These are phyloP conservation scores for Cucurbitaria berberidis DNA, from an alignment of 2,329 filamentous ascomycete genomes.

Conservation along the genomic window DNA sequence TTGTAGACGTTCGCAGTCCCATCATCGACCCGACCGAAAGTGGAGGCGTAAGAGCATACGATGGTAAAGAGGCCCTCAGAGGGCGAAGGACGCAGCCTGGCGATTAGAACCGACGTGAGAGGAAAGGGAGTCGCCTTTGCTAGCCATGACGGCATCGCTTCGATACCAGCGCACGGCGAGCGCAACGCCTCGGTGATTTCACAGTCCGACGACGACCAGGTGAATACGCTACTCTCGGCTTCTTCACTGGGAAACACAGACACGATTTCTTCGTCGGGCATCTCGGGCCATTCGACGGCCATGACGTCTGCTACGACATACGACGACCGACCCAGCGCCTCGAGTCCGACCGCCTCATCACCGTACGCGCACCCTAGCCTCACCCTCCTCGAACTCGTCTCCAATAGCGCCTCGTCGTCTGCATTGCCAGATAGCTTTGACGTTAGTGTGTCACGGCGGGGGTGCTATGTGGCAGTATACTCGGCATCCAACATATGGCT, in stretches of 20 bases:
- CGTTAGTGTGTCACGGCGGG: constrained; percentile 46
- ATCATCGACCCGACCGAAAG: not conserved
- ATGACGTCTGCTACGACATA: constrained; percentile 43
- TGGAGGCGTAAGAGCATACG: constrained; percentile 7
- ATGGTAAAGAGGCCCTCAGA: constrained; percentile 32
- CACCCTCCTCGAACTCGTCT: constrained; percentile 47
- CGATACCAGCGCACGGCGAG: constrained; percentile 3
- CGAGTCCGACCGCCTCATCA: constrained; percentile 25
- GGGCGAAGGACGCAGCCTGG: constrained; percentile 20
- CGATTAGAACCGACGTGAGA: constrained; percentile 25
- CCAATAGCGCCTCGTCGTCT: constrained; percentile 48
- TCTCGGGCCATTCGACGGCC: constrained; percentile 42
- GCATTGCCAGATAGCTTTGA: constrained; percentile 48
- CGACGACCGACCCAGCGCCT: constrained; percentile 29
- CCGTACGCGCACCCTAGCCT: constrained; percentile 40
- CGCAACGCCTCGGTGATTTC: constrained; percentile 33
- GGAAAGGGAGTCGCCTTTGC: constrained; percentile 34
- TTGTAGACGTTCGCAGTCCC: constrained; percentile 2
- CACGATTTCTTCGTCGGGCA: constrained; percentile 35
- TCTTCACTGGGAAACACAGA: constrained; percentile 38
- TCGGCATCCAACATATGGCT: constrained; percentile 48
- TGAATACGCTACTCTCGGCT: constrained; percentile 38
- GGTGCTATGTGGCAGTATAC: constrained; percentile 46
- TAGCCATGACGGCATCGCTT: constrained; percentile 20
- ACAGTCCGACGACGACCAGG: constrained; percentile 25